Evolutionary conservation across 225 moss, liverwort and hornwort genomes (phyloP), one percentile per base, ranked within the genome.

Genomic region (Polytrichum formosum): DNA sequence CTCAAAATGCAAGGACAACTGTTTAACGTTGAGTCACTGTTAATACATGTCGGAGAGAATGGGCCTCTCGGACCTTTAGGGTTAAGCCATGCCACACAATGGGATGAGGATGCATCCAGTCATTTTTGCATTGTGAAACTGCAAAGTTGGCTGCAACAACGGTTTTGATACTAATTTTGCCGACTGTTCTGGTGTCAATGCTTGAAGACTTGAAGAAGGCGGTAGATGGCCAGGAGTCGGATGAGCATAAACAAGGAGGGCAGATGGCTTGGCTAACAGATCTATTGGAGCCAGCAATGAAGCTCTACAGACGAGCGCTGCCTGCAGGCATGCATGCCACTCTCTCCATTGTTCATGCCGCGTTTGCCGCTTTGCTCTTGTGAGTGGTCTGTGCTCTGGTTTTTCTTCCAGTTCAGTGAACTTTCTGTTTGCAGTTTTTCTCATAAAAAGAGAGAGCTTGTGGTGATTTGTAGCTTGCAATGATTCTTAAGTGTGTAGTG

Each of bases 231-330:
- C 25, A 61, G 67, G 73, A 78, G 33, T 62, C 22, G 68, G 83
- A 83, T 59, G 76, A 77, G 33, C 71, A 68, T 37, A 85, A 77
- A 68, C 31, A 79, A 65, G 80, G 77, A 28, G 54, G 65, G 53
- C 87, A 88, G 46, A 70, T 85, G 70, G 73, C 77, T 25, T 88
- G 88, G 88, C 75, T 88, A 68, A 69, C 75, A 29, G 77, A 67
- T 59, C 66, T 88, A 77, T 73, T 85, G 71, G 85, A 88, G 66
- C 85, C 85, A 67, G 85, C 84, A 2, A 78, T 88, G 74, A 85
- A 82, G 68, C 88, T 88, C 54, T 88, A 80, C 55, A 81, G 66
- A 71, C 82, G 85, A 81, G 88, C 88, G 18, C 75, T 88, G 79
- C 85, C 85, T 63, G 82, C 88, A 88, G 82, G 85, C 85, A 88